Percentiles rank a stretch among this genome's conserved stretches.
Conservation (phyloP, 441 rosid genomes). For the Jatropha multifida region DNA sequence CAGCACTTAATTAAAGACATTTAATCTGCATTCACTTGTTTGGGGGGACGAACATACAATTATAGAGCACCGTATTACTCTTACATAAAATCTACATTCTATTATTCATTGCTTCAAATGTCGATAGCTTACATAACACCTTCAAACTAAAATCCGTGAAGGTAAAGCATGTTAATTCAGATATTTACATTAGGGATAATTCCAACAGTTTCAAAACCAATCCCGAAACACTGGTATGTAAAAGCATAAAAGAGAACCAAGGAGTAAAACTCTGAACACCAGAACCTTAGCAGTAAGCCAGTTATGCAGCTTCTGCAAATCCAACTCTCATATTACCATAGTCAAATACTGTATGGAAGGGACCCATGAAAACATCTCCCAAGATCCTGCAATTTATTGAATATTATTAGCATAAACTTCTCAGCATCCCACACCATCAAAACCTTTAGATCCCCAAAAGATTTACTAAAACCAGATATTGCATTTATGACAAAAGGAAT, state of each 20-base stretch:
- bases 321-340: conserved; percentile 72
- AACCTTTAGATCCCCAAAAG: background rate
- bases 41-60: background rate
- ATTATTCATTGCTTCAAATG: background rate
- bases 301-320: conserved; percentile 72
- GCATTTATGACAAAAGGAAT: background rate
- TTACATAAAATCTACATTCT: background rate
- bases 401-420: background rate
- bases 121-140: background rate
- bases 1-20: background rate
- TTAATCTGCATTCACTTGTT: background rate
- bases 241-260: background rate
- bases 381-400: conserved; percentile 51
- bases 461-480: background rate
- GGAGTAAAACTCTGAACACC: background rate
- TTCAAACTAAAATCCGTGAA: background rate
- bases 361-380: conserved; percentile 83
- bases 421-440: background rate
- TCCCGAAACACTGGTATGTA: background rate
- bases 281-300: background rate
- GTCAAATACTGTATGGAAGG: conserved; percentile 85
- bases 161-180: background rate
- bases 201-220: background rate
- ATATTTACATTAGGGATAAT: conserved; percentile 28
- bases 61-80: background rate